A percentile compares a stretch with the other conserved stretches of the same genome.
Conservation (phyloP, 306 rosid genomes). For the Carpinus fangiana region DNA sequence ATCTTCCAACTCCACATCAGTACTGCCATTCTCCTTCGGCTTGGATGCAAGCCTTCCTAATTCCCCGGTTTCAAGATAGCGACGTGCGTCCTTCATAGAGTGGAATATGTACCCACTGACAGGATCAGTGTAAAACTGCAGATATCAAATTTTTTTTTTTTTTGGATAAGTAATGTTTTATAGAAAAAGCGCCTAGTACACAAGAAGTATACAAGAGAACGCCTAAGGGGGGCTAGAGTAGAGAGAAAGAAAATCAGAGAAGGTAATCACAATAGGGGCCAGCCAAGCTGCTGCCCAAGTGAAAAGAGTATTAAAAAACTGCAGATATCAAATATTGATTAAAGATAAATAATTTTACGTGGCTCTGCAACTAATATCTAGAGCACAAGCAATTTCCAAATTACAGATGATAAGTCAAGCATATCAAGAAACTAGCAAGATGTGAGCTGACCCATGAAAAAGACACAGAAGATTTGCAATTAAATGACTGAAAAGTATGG, state of each 20-base stretch:
- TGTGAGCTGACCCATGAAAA: neutral
- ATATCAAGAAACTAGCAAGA: neutral
- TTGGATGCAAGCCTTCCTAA: conserved; percentile 39
- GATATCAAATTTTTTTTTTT: too few species aligned
- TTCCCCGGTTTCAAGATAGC: conserved; percentile 52
- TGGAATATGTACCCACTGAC: conserved; percentile 52
- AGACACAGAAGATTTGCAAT: neutral
- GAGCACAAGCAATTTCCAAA: conserved; percentile 10
- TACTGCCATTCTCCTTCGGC: conserved; percentile 24
- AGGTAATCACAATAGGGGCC: too few species aligned
- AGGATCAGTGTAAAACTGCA: conserved; percentile 74
- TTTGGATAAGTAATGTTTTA: too few species aligned
- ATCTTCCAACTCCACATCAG: conserved; percentile 30
- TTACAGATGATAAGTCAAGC: neutral
- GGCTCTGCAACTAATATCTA: neutral
- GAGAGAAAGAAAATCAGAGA: too few species aligned
- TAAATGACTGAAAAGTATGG: neutral
- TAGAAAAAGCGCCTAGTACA: too few species aligned
- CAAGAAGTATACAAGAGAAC: too few species aligned
- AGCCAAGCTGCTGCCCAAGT: too few species aligned
- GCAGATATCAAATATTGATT: conserved; percentile 8
- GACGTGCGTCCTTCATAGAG: conserved; percentile 52
- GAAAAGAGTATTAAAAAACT: too few species aligned
- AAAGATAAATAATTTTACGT: conserved; percentile 5
- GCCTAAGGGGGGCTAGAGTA: too few species aligned